Conservation (phyloP, 441 rosid genomes). For the Flueggea neowawraea region DNA sequence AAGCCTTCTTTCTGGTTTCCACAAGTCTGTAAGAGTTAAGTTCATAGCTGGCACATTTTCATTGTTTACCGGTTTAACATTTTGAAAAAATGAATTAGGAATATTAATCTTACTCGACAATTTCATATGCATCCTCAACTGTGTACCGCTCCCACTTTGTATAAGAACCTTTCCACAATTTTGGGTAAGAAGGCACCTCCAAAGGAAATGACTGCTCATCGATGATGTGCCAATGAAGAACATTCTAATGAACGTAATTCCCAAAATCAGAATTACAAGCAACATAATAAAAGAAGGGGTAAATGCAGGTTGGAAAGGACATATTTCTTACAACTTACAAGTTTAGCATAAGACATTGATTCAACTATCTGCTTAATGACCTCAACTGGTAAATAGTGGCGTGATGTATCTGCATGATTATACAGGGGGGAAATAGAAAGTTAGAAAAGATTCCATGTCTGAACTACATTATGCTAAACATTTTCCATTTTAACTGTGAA, state of each 20-base stretch:
- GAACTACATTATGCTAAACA: background rate
- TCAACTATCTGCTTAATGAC: conserved; percentile 85
- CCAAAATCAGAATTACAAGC: conserved; percentile 27
- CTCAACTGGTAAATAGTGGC: conserved; percentile 73
- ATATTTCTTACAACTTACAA: conserved; percentile 50
- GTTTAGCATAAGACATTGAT: conserved; percentile 94
- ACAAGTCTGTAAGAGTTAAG: background rate
- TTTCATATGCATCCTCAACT: conserved; percentile 84
- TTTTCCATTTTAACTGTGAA: conserved; percentile 5
- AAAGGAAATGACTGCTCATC: conserved; percentile 92
- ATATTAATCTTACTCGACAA: conserved; percentile 59
- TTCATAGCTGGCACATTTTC: background rate
- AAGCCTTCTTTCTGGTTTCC: background rate
- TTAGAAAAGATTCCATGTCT: conserved; percentile 12
- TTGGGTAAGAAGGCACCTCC: conserved; percentile 82
- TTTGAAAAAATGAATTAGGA: conserved; percentile 3
- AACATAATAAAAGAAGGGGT: conserved; percentile 11
- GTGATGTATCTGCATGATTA: conserved; percentile 76
- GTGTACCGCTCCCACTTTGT: conserved; percentile 88
- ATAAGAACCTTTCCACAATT: conserved; percentile 91
- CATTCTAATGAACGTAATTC: conserved; percentile 68
- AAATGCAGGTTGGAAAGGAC: conserved; percentile 9
- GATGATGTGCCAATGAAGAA: conserved; percentile 97
- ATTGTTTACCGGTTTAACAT: background rate
- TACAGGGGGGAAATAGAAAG: conserved; percentile 8